Evolutionary conservation across 23 red algal genomes (phyloP), one percentile per base, ranked within the genome.

Genomic region (Agarophyton chilense): DNA sequence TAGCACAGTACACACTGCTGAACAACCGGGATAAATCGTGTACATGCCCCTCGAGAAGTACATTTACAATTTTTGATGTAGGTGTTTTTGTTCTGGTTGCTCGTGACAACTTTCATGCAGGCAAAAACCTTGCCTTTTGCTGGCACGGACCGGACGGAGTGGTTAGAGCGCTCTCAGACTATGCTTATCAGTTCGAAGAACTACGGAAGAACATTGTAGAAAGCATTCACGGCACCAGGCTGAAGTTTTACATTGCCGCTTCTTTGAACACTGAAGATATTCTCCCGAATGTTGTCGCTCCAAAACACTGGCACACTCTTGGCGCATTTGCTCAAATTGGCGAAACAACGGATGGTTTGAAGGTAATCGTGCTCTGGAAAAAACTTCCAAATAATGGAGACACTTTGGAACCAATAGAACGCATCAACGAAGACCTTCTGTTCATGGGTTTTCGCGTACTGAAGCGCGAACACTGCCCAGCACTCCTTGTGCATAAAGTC

Each of bases 71-170:
- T 28, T 81, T 81, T 43, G 7, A 52, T 25, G 22, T 4, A 21
- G 45, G 76, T 4, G 76, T 60, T 47, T 81, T 36, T 16, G 76
- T 81, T 24, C 45, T 81, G 17, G 44, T 81, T 58, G 76, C 76
- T 24, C 21, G 52, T 10, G 52, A 81, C 6, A 42, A 81, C 9
- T 58, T 31, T 24, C 22, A 28, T 17, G 45, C 33, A 5, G 45
- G 76, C 6, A 16, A 52, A 31, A 81, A 81, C 46, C 45, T 81
- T 31, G n/a, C 34, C 4, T 38, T 81, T 40, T 6, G 8, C 11
- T 81, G 76, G 76, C 19, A 16, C 8, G 76, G 76, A 24, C 76
- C 76, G 7, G 46, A 43, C 5, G 7, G 25, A 24, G 44, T 58
- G 5, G 28, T 58, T 24, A 38, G 24, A 38, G 76, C 76, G 18